Conservation (phyloP, 1,284 basidiomycete genomes). For the Trichosporon coremiiforme region DNA sequence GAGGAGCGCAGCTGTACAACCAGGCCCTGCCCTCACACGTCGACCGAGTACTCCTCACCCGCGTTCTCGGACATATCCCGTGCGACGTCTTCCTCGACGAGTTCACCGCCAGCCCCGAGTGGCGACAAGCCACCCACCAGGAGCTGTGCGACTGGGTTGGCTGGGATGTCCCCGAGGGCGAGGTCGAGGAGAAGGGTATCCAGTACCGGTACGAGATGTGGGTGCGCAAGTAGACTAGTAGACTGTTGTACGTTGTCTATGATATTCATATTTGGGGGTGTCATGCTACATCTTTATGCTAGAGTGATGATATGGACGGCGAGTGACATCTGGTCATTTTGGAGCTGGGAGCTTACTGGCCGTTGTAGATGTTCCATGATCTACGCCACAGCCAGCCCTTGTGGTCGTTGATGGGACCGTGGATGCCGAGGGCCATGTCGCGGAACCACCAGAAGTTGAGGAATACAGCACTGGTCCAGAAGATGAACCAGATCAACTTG, state of each 20-base stretch:
- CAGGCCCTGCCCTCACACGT: constrained; percentile 66
- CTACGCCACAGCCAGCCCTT: constrained; percentile 75
- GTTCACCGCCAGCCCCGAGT: constrained; percentile 61
- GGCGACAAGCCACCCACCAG: constrained; percentile 65
- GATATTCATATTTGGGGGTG: constrained; percentile 18
- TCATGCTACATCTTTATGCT: constrained; percentile 17
- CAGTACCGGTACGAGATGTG: constrained; percentile 93
- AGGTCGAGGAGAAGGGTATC: constrained; percentile 76
- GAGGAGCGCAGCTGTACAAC: constrained; percentile 82
- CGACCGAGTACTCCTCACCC: constrained; percentile 82
- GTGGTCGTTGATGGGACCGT: constrained; percentile 76
- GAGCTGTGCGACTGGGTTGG: constrained; percentile 75
- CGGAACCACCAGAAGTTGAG: constrained; percentile 92
- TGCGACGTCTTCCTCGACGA: constrained; percentile 89
- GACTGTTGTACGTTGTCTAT: constrained; percentile 22
- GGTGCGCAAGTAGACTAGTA: constrained; percentile 58
- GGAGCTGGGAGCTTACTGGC: constrained; percentile 17
- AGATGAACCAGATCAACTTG: constrained; percentile 72
- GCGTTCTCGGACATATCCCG: constrained; percentile 67
- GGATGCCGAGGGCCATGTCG: constrained; percentile 82
- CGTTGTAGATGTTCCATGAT: constrained; percentile 49
- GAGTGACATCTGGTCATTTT: neutral
- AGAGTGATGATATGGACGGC: constrained; percentile 9
- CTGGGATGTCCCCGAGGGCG: constrained; percentile 72
- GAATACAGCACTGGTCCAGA: constrained; percentile 65